These are phyloP conservation scores for Clonostachys byssicola DNA, from an alignment of 2,329 filamentous ascomycete genomes.

Conservation along the genomic window DNA sequence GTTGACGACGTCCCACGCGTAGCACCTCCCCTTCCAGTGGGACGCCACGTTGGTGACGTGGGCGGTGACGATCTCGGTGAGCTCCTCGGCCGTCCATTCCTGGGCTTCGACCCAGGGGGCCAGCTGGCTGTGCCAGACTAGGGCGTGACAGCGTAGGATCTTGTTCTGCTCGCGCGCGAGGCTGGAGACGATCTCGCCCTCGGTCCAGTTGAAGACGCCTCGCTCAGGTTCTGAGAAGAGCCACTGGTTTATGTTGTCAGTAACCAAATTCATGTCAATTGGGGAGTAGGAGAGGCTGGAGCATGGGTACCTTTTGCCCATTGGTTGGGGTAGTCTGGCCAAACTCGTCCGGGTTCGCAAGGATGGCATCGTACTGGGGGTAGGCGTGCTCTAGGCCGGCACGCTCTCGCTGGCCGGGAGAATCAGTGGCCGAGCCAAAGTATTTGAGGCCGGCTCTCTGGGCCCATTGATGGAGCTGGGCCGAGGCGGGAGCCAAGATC, in stretches of 20 bases:
- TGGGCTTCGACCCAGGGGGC: conserved; percentile 18
- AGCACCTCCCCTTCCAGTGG: conserved; percentile 57
- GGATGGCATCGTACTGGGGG: conserved; percentile 45
- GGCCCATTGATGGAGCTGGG: conserved; percentile 42
- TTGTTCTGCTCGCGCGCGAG: conserved; percentile 35
- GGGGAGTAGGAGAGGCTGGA: background rate
- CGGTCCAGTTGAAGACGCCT: conserved; percentile 55
- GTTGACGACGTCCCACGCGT: conserved; percentile 64
- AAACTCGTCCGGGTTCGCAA: conserved; percentile 51
- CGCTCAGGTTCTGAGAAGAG: conserved; percentile 54
- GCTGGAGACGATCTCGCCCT: conserved; percentile 44
- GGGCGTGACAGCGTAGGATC: conserved; percentile 56
- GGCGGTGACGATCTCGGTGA: conserved; percentile 44
- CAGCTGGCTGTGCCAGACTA: conserved; percentile 39
- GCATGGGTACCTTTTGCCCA: conserved; percentile 36
- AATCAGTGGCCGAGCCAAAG: conserved; percentile 60
- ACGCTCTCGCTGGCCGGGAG: conserved; percentile 28
- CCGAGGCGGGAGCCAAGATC: conserved; percentile 17
- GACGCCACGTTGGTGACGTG: conserved; percentile 56
- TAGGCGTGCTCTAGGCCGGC: conserved; percentile 45
- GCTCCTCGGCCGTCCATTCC: conserved; percentile 52
- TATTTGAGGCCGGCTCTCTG: conserved; percentile 50
- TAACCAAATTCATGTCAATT: background rate
- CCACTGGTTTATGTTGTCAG: conserved; percentile 33
- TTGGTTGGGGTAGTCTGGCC: conserved; percentile 60